phyloP scores from a whole-genome alignment of 2,329 filamentous ascomycete genomes.

The Xylaria arbuscula region DNA sequence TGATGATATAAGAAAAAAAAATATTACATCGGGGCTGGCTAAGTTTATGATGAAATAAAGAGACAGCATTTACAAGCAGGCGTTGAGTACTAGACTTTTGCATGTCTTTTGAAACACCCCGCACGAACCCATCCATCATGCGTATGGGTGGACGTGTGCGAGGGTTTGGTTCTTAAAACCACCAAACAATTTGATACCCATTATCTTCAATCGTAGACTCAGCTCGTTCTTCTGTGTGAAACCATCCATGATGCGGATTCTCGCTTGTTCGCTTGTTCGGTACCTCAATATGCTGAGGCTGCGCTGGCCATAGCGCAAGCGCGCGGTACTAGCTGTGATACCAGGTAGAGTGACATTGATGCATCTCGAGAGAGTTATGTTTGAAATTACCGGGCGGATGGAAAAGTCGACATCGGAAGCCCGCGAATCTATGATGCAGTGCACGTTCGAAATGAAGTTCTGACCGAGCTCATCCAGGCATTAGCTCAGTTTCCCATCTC shows the following conservation, averaged over 20 bases:
- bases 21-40: not conserved
- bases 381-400: too few species aligned
- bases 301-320: too few species aligned
- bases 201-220: not conserved
- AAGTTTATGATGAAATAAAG: not conserved
- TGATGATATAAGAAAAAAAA: slow-evolving; percentile 36
- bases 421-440: too few species aligned
- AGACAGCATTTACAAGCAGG: slow-evolving; percentile 13
- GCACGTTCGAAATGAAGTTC: too few species aligned
- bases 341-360: too few species aligned
- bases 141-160: not conserved
- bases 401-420: too few species aligned
- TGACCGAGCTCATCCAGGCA: too few species aligned
- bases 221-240: not conserved
- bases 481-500: too few species aligned
- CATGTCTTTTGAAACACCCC: not conserved
- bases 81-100: slow-evolving; percentile 11
- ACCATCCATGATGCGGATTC: not conserved
- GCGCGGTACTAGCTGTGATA: too few species aligned
- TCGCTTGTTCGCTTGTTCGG: too few species aligned
- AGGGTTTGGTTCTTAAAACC: not conserved
- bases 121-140: not conserved
- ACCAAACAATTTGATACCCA: slow-evolving; percentile 31
- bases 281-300: too few species aligned
- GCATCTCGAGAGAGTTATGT: too few species aligned